Evolutionary conservation across 1,284 basidiomycete genomes (phyloP).

Genomic region (Phenoliferia sp.): DNA sequence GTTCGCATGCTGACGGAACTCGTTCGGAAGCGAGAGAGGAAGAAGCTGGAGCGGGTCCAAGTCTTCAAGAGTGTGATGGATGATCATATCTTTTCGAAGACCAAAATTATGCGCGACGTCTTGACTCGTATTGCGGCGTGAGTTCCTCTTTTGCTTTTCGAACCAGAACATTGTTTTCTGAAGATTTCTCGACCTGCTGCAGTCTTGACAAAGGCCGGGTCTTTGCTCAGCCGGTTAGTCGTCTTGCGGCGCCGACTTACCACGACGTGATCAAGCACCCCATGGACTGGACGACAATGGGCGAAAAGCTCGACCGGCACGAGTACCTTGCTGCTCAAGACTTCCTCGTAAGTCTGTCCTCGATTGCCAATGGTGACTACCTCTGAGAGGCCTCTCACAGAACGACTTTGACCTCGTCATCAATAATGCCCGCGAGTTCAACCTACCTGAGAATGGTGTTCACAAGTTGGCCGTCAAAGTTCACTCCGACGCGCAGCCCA

Average conservation of each 20-base stretch:
- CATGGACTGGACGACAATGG: constrained; percentile 84
- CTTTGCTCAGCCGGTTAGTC: constrained; percentile 78
- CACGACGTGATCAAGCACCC: constrained; percentile 78
- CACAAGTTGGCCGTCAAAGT: constrained; percentile 70
- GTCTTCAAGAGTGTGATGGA: constrained; percentile 65
- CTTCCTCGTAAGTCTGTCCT: constrained; percentile 59
- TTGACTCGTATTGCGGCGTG: constrained; percentile 69
- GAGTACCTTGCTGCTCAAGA: constrained; percentile 68
- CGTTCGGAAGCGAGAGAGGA: constrained; percentile 73
- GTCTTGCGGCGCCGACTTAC: constrained; percentile 81
- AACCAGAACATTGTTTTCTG: too few relatives aligned
- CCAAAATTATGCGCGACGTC: constrained; percentile 56
- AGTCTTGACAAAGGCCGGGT: constrained; percentile 70
- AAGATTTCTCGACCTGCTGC: not conserved
- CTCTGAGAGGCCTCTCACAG: constrained; percentile 45
- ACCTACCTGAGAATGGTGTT: constrained; percentile 66
- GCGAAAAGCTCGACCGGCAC: constrained; percentile 68
- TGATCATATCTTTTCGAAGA: constrained; percentile 62
- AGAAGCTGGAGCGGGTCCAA: constrained; percentile 71
- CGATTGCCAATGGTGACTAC: constrained; percentile 3
- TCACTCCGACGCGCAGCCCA: constrained; percentile 35
- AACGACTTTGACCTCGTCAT: constrained; percentile 76
- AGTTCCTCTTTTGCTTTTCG: constrained; percentile 36
- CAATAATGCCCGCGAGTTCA: constrained; percentile 82
- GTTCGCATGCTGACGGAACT: constrained; percentile 68